phyloP scores from a whole-genome alignment of 2,329 filamentous ascomycete species.

The Penicillium sp. region DNA sequence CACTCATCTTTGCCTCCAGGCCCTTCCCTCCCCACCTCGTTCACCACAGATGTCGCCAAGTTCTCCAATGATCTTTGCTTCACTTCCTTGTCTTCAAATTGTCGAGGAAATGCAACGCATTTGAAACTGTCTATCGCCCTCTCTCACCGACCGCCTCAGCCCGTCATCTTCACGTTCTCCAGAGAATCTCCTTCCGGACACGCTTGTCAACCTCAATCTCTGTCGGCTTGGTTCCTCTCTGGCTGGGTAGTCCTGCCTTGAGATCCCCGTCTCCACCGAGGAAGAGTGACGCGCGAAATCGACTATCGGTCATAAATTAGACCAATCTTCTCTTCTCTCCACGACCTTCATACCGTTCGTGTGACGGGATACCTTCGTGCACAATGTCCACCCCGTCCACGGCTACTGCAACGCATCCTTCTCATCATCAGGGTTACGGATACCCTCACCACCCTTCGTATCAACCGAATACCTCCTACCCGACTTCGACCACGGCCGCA shows the following conservation, averaged over 20 bases:
- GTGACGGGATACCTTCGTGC: slow-evolving; percentile 31
- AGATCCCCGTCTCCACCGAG: neutral
- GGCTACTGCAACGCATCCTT: slow-evolving; percentile 70
- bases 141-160: slow-evolving; percentile 23
- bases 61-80: slow-evolving; percentile 13
- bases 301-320: slow-evolving; percentile 13
- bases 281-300: slow-evolving; percentile 2
- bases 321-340: slow-evolving; percentile 19
- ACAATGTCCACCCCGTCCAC: slow-evolving; percentile 80
- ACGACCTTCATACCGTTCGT: slow-evolving; percentile 24
- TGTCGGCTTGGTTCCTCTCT: neutral
- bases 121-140: slow-evolving; percentile 12
- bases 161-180: slow-evolving; percentile 28
- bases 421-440: slow-evolving; percentile 64
- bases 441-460: slow-evolving; percentile 59
- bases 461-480: slow-evolving; percentile 55
- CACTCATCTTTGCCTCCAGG: slow-evolving; percentile 11
- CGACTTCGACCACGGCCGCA: slow-evolving; percentile 46
- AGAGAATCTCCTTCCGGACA: slow-evolving; percentile 16
- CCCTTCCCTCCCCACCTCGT: slow-evolving; percentile 3
- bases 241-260: slow-evolving; percentile 6
- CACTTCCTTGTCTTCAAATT: slow-evolving; percentile 15
- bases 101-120: slow-evolving; percentile 20
- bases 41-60: slow-evolving; percentile 15
- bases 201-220: slow-evolving; percentile 6